Base-by-base conservation (phyloP, 2,329 filamentous ascomycete genomes). In the Neurospora sp. region DNA sequence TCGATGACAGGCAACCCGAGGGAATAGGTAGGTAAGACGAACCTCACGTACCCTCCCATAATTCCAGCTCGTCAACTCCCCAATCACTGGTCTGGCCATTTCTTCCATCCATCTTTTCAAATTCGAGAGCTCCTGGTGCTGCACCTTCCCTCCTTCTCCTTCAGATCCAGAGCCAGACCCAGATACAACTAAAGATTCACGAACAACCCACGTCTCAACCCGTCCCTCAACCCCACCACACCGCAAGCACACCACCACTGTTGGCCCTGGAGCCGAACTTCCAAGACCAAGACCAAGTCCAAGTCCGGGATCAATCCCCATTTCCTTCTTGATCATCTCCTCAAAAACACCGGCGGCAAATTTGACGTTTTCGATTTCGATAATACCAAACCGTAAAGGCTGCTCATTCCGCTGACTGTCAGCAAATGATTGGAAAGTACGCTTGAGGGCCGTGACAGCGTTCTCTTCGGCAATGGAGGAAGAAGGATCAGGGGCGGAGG, bases 31-130 rank as follows among this genome's bases (percentile, higher is more conserved):
- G 12, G 28, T 28, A 23, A 52, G 41, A 37, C 10, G 74, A 68
- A 81, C 80, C 46, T 79, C 75, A 23, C 80, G 74, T 11, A 80
- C 73, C 40, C 79, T 75, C 33, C 78, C 76, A 39, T 78, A 76
- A 62, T 79, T 81, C 36, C 75, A 68, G 4, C 68, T 71, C 1
- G 78, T 78, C 19, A 81, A 71, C 43, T 81, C 80, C 4, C 74
- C 75, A 33, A 81, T 77, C 3, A 78, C 72, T 1, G 75, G 74
- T 3, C 79, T 75, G 1, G 77, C 76, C 3, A 73, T 71, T 38
- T 76, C 75, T 23, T 73, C 37, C 8, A 79, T 70, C 70, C 71
- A 70, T 23, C 15, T 11, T 10, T 28, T 19, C 39, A 28, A 28
- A 28, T 28, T 28, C 28, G 28, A 28, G 28, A 28, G 28, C 28